Evolutionary conservation across 1,139 yeast genomes (phyloP).

Genomic region (Citeromyces hawaiiensis): DNA sequence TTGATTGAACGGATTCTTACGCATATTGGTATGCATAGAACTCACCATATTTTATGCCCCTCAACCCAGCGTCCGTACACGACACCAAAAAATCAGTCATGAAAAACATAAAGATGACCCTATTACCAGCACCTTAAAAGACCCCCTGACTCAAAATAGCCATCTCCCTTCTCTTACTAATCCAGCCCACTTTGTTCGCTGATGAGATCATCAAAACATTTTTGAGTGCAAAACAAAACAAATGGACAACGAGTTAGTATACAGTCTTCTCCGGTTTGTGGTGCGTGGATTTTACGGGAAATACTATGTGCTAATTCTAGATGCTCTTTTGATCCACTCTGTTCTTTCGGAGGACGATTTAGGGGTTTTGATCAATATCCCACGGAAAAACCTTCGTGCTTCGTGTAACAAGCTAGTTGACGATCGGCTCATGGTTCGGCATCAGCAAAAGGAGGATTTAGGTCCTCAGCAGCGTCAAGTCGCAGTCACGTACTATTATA

Average conservation of each 20-base stretch:
- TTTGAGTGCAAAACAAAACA: too few species aligned
- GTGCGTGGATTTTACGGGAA: slow-evolving; percentile 80
- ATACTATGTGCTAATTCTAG: slow-evolving; percentile 73
- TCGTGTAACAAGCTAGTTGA: slow-evolving; percentile 73
- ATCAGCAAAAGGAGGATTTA: slow-evolving; percentile 66
- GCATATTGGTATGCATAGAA: too few species aligned
- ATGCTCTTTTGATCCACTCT: slow-evolving; percentile 81
- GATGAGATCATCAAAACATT: too few species aligned
- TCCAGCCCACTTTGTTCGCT: too few species aligned
- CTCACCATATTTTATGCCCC: too few species aligned
- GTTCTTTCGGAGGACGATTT: slow-evolving; percentile 93
- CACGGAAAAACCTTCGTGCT: slow-evolving; percentile 76
- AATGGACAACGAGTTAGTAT: slow-evolving; percentile 4
- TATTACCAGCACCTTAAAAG: too few species aligned
- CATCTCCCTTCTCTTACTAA: too few species aligned
- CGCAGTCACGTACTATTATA: slow-evolving; percentile 71
- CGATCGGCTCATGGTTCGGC: slow-evolving; percentile 57
- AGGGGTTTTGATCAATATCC: slow-evolving; percentile 66
- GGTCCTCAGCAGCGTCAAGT: slow-evolving; percentile 56
- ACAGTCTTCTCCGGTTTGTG: slow-evolving; percentile 33
- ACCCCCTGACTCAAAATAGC: too few species aligned
- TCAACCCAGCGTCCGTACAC: too few species aligned
- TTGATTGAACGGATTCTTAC: too few species aligned
- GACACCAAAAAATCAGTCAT: too few species aligned
- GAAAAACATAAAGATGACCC: too few species aligned